A percentile compares a stretch with the other conserved stretches of the same genome.
Conservation (phyloP, 306 rosid species). For the Gynostemma pentaphyllum region DNA sequence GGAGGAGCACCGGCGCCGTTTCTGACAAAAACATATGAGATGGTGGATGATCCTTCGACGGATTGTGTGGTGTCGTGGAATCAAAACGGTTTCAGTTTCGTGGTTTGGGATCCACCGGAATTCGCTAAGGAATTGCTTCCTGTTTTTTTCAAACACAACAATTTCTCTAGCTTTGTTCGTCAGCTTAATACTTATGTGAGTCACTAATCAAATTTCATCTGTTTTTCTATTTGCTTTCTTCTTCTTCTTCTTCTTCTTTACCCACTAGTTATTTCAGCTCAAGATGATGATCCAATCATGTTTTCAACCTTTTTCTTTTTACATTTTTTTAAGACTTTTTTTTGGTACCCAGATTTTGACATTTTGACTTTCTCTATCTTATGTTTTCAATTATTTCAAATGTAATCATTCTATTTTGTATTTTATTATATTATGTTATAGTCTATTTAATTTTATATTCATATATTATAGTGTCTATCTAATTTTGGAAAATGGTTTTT, state of each 20-base stretch:
- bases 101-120: conserved; percentile 20
- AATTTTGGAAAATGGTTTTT: too few species aligned
- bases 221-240: not conserved
- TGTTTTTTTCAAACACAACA: conserved; percentile 18
- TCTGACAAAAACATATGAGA: conserved; percentile 19
- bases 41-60: conserved; percentile 18
- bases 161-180: conserved; percentile 19
- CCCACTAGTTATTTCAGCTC: too few species aligned
- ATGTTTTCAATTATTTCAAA: too few species aligned
- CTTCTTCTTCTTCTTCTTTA: too few species aligned
- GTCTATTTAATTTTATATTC: too few species aligned
- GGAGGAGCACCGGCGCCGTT: conserved; percentile 14
- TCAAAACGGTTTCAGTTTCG: conserved; percentile 11
- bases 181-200: conserved; percentile 19
- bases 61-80: conserved; percentile 13
- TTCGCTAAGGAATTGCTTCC: conserved; percentile 15
- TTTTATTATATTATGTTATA: too few species aligned
- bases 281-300: not conserved
- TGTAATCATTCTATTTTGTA: too few species aligned
- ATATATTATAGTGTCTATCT: too few species aligned
- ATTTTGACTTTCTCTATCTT: too few species aligned
- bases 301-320: not conserved
- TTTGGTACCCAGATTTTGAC: too few species aligned
- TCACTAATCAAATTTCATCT: not conserved
- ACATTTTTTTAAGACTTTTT: not conserved